Percentiles rank a stretch among this genome's conserved stretches.
Evolutionary conservation across 352 stramenopile genomes (phyloP).

Genomic region (Discostella stelligera): DNA sequence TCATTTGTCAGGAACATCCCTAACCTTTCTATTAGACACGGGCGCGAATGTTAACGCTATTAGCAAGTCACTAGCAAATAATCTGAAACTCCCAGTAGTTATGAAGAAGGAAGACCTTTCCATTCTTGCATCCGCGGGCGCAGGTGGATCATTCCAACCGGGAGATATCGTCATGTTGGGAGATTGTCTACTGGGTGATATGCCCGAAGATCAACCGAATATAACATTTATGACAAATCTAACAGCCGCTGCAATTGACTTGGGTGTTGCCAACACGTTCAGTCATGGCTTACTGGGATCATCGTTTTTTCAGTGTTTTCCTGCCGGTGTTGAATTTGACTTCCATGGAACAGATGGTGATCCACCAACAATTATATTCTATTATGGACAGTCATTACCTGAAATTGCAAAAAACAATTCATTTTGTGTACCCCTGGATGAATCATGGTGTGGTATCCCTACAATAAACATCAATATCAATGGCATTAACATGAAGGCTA

Average conservation of each 20-base stretch:
- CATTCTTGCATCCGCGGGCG: slow-evolving; percentile 28
- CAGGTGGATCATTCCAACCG: slow-evolving; percentile 25
- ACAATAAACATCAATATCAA: slow-evolving; percentile 34
- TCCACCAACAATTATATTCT: slow-evolving; percentile 48
- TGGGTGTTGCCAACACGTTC: slow-evolving; percentile 20
- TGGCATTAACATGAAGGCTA: slow-evolving; percentile 28
- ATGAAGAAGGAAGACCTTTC: slow-evolving; percentile 24
- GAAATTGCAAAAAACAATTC: slow-evolving; percentile 31
- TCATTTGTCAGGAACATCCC: slow-evolving; percentile 4
- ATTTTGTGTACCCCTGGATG: slow-evolving; percentile 21
- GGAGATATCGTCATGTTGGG: slow-evolving; percentile 39
- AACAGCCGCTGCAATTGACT: slow-evolving; percentile 23
- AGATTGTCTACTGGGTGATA: slow-evolving; percentile 27
- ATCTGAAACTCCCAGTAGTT: slow-evolving; percentile 14
- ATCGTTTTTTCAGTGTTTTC: slow-evolving; percentile 43
- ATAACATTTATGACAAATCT: slow-evolving; percentile 43
- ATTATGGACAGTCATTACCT: slow-evolving; percentile 24
- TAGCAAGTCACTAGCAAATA: slow-evolving; percentile 8
- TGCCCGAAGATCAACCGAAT: slow-evolving; percentile 22
- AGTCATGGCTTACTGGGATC: slow-evolving; percentile 24
- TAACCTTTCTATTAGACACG: slow-evolving; percentile 47
- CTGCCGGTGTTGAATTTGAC: slow-evolving; percentile 50
- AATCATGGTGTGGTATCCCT: slow-evolving; percentile 27
- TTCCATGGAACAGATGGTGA: slow-evolving; percentile 45
- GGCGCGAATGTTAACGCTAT: slow-evolving; percentile 45